These are phyloP conservation scores for Tetrapyrgos nigripes DNA, from an alignment of 1,284 basidiomycete genomes.

Conservation along the genomic window DNA sequence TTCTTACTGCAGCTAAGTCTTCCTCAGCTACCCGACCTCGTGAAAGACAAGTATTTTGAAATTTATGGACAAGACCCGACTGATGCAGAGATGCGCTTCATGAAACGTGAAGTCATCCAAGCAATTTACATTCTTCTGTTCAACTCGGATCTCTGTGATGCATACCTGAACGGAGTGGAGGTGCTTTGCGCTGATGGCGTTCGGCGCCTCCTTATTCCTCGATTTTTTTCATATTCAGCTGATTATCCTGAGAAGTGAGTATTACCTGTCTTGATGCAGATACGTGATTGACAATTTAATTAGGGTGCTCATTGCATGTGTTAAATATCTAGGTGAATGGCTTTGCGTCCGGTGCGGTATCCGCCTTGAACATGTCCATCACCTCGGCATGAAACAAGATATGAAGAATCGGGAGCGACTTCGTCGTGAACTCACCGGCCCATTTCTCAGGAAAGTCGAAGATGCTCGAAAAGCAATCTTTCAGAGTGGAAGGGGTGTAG, in stretches of 20 bases:
- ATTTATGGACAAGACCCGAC: conserved; percentile 21
- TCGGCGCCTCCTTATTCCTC: conserved; percentile 26
- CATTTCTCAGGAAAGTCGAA: not conserved
- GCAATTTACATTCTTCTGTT: conserved; percentile 34
- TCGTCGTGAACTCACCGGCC: conserved; percentile 16
- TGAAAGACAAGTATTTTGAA: conserved; percentile 28
- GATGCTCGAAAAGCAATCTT: conserved; percentile 21
- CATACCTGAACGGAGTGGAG: conserved; percentile 36
- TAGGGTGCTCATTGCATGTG: conserved; percentile 28
- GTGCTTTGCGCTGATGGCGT: conserved; percentile 37
- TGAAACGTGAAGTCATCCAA: conserved; percentile 38
- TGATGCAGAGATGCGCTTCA: conserved; percentile 28
- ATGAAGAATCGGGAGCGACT: conserved; percentile 6
- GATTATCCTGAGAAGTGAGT: conserved; percentile 45
- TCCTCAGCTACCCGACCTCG: conserved; percentile 24
- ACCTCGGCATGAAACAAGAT: conserved; percentile 1
- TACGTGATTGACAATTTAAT: conserved; percentile 25
- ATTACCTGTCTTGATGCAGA: not conserved
- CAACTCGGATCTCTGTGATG: conserved; percentile 32
- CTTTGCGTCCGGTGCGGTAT: conserved; percentile 4
- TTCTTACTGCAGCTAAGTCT: not conserved
- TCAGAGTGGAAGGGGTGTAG: conserved; percentile 16
- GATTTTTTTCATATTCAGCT: conserved; percentile 38
- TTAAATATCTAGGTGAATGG: conserved; percentile 6
- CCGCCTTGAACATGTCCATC: not conserved